Percentiles rank a stretch among this genome's conserved stretches.
Evolutionary conservation across 2,329 filamentous ascomycete genomes (phyloP).

Genomic region (Pseudonectria foliicola): DNA sequence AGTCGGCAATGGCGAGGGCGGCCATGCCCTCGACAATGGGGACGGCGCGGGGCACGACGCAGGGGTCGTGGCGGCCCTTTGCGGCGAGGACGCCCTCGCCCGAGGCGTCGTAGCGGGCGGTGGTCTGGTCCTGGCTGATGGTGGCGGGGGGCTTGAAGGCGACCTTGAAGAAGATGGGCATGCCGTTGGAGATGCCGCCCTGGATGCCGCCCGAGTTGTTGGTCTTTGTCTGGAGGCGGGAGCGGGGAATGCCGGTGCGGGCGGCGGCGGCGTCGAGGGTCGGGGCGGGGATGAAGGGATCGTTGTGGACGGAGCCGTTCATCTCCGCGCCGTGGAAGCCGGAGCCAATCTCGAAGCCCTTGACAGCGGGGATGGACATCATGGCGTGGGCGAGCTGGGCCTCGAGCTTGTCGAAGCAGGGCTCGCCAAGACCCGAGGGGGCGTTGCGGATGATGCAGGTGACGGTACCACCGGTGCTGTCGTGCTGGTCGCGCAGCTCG

Average conservation of each 20-base stretch:
- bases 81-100: slow-evolving; percentile 71
- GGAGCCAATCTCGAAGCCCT: slow-evolving; percentile 92
- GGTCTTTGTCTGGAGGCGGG: slow-evolving; percentile 66
- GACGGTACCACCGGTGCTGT: slow-evolving; percentile 91
- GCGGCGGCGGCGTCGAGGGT: slow-evolving; percentile 37
- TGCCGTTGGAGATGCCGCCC: slow-evolving; percentile 90
- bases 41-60: slow-evolving; percentile 81
- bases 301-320: slow-evolving; percentile 85
- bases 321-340: slow-evolving; percentile 85
- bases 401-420: slow-evolving; percentile 92
- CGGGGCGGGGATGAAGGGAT: slow-evolving; percentile 45
- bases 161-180: slow-evolving; percentile 88
- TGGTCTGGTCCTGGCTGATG: slow-evolving; percentile 81
- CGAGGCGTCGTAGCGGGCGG: slow-evolving; percentile 68
- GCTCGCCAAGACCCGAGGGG: slow-evolving; percentile 83
- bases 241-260: slow-evolving; percentile 40
- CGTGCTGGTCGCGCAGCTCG: slow-evolving; percentile 67
- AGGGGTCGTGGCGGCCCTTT: slow-evolving; percentile 92
- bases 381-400: slow-evolving; percentile 87
- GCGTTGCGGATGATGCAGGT: slow-evolving; percentile 87
- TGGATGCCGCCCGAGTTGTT: slow-evolving; percentile 96
- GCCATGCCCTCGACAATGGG: slow-evolving; percentile 92
- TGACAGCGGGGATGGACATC: slow-evolving; percentile 89
- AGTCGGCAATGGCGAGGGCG: slow-evolving; percentile 78
- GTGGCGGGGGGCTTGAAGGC: slow-evolving; percentile 94